phyloP scores from a whole-genome alignment of 2,329 filamentous ascomycete species.

The Aplosporella prunicola region DNA sequence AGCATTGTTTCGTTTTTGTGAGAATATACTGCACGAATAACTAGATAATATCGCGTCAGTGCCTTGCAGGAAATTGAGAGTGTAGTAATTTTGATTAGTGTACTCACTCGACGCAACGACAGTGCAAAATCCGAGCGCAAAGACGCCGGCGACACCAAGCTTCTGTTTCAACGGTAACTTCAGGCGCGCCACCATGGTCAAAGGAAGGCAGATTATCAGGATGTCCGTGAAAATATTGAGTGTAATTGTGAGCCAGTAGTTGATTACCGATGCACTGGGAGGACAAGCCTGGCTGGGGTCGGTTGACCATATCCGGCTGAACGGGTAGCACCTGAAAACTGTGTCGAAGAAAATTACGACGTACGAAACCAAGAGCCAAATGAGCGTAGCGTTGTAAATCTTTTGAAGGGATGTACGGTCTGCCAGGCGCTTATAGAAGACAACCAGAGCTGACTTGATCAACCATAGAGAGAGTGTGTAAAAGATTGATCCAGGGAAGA shows the following conservation, averaged over 20 bases:
- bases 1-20: conserved; percentile 28
- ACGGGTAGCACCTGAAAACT: conserved; percentile 31
- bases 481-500: conserved; percentile 32
- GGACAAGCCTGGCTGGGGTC: conserved; percentile 15
- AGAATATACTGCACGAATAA: conserved; percentile 29
- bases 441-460: conserved; percentile 30
- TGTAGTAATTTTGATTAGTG: too few relatives aligned
- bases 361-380: conserved; percentile 22
- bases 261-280: conserved; percentile 1
- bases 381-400: conserved; percentile 30
- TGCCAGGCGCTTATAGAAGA: conserved; percentile 35
- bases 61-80: too few relatives aligned
- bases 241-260: conserved; percentile 11
- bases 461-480: conserved; percentile 35
- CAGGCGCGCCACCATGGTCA: conserved; percentile 27
- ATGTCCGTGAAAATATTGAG: conserved; percentile 10
- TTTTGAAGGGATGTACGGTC: conserved; percentile 27
- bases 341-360: conserved; percentile 31
- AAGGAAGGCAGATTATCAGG: conserved; percentile 24
- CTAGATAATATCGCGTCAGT: too few relatives aligned
- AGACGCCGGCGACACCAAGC: conserved; percentile 24
- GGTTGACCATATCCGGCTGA: conserved; percentile 20
- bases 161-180: conserved; percentile 27
- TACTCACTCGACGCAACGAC: conserved; percentile 21
- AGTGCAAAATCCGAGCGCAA: conserved; percentile 24